Evolutionary conservation across 2,329 filamentous ascomycete genomes (phyloP).

Genomic region (Fusarium pseudoanthophilum): DNA sequence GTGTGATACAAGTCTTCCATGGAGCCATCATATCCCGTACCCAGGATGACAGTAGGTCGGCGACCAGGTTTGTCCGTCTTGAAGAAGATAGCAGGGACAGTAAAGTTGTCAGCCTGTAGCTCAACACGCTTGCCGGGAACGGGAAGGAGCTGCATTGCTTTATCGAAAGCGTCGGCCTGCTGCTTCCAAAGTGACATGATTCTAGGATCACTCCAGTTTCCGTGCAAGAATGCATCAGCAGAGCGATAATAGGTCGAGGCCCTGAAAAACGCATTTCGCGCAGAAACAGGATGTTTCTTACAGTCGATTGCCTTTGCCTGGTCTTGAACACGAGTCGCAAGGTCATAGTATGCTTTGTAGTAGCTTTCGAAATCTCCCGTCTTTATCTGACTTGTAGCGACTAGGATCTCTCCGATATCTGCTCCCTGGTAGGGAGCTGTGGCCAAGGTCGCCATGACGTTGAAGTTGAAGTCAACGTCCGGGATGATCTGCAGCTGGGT

Average conservation of each 20-base stretch:
- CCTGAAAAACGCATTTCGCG: constrained; percentile 47
- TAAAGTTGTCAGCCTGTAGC: constrained; percentile 46
- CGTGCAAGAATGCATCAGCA: constrained; percentile 56
- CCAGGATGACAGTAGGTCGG: constrained; percentile 54
- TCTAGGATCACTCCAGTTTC: constrained; percentile 53
- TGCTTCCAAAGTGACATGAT: constrained; percentile 53
- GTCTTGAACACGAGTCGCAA: constrained; percentile 40
- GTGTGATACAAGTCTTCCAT: constrained; percentile 58
- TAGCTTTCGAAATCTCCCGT: constrained; percentile 42
- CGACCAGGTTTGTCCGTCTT: constrained; percentile 28
- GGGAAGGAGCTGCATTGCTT: constrained; percentile 50
- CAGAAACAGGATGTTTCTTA: constrained; percentile 41
- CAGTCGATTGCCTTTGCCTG: constrained; percentile 34
- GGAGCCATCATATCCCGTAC: constrained; percentile 56
- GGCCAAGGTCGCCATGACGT: not conserved
- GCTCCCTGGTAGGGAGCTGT: constrained; percentile 4
- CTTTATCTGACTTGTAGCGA: constrained; percentile 43
- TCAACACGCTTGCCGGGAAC: constrained; percentile 51
- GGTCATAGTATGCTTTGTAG: constrained; percentile 32
- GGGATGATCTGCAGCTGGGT: constrained; percentile 7
- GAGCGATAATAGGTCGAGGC: constrained; percentile 55
- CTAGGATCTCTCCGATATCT: constrained; percentile 49
- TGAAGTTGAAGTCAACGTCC: constrained; percentile 15
- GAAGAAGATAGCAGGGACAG: constrained; percentile 52
- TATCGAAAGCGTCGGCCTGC: constrained; percentile 52